Percentiles rank a stretch among this genome's conserved stretches.
Evolutionary conservation across 129 eudicot species (phyloP).

Genomic region (Flaveria linearis): DNA sequence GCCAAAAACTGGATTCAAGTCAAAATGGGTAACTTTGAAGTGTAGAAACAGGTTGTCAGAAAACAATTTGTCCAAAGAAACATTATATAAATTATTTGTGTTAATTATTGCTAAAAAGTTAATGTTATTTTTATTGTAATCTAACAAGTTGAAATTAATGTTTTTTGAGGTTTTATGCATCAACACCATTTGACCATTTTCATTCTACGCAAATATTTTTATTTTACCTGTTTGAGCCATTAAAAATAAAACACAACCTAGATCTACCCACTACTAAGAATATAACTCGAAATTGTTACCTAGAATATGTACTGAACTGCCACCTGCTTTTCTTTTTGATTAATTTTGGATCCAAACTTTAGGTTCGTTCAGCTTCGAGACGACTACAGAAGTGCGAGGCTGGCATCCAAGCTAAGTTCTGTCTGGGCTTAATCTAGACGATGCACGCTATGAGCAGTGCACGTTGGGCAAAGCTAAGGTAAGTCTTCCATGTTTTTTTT

Average conservation of each 20-base stretch:
- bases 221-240: background rate
- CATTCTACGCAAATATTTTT: background rate
- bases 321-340: conserved; percentile 14
- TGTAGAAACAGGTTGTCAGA: background rate
- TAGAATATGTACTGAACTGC: background rate
- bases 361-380: conserved; percentile 83
- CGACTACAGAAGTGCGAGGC: conserved; percentile 80
- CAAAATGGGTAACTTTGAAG: background rate
- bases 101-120: background rate
- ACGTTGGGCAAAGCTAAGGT: conserved; percentile 4
- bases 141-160: background rate
- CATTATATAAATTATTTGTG: background rate
- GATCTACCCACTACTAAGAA: background rate
- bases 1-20: background rate
- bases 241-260: background rate
- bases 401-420: conserved; percentile 69
- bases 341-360: conserved; percentile 26
- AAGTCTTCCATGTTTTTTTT: too few species aligned
- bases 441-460: background rate
- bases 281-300: background rate
- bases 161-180: background rate
- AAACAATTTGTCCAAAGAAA: background rate
- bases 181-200: background rate
- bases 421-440: conserved; percentile 53
- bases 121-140: background rate